Percentiles rank a stretch among this genome's conserved stretches.
These are phyloP conservation scores for Eudorina sp. DNA, from an alignment of 139 green algal genomes.

Conservation along the genomic window DNA sequence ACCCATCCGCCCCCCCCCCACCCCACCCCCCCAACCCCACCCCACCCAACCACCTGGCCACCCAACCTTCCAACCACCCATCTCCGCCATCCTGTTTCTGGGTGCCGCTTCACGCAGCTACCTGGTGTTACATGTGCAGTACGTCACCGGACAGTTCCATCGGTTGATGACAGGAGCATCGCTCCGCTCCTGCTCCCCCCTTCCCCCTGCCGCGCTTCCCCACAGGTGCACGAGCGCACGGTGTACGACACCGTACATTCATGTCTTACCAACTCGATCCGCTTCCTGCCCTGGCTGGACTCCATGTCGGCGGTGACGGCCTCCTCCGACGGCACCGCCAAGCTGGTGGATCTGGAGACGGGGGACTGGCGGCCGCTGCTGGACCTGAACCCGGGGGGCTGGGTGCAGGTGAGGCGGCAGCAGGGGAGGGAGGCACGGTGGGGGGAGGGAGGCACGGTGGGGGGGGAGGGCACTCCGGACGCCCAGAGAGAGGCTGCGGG, in stretches of 20 bases:
- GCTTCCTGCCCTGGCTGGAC: constrained; percentile 52
- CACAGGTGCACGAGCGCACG: constrained; percentile 83
- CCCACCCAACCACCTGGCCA: background rate
- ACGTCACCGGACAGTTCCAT: too few relatives aligned
- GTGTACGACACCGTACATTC: constrained; percentile 76
- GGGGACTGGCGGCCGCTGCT: constrained; percentile 66
- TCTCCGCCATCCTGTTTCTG: too few relatives aligned
- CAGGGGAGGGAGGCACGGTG: too few relatives aligned
- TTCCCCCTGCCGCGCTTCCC: too few relatives aligned
- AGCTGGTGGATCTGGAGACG: constrained; percentile 83
- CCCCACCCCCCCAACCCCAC: too few relatives aligned
- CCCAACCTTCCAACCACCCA: too few relatives aligned
- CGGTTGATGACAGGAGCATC: too few relatives aligned
- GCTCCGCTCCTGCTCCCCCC: background rate
- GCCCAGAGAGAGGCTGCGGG: constrained; percentile 75
- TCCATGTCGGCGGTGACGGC: constrained; percentile 39
- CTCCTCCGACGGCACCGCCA: constrained; percentile 68
- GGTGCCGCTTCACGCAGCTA: too few relatives aligned
- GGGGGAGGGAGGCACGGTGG: background rate
- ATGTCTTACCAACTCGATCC: constrained; percentile 77
- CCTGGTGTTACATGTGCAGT: too few relatives aligned
- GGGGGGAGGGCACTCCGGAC: background rate
- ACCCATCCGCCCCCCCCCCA: too few relatives aligned
- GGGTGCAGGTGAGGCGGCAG: constrained; percentile 22
- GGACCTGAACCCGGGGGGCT: constrained; percentile 81